Base-by-base conservation (phyloP, 768 basidiomycete species). In the Termitomyces sp. region DNA sequence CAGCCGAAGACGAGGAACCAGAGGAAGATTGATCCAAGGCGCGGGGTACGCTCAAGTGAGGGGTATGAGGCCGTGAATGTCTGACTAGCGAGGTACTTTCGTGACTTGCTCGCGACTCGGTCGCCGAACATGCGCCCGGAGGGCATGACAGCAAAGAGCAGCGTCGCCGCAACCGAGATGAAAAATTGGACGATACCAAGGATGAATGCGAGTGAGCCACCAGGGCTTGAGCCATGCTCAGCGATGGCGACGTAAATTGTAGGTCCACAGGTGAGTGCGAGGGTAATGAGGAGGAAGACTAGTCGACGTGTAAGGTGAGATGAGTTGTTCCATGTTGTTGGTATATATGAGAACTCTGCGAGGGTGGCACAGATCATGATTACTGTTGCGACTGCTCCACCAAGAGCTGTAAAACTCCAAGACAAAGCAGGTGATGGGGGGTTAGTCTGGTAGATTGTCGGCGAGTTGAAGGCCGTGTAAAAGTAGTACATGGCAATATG, bases 101-200 rank as follows among this genome's bases (percentile, higher is more conserved):
- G 79, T 14, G 87, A 88, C 74, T 96, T 98, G 50, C 96, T 90
- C 0, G 89, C 92, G 0, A 99, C 97, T 54, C 96, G 85, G 70
- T 99, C 97, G 32, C 97, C 97, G 67, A 99, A 99, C 94, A 98
- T 98, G 19, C 96, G 86, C 0, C 94, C 97, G 1, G 94, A 97
- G 0, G 97, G 97, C 73, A 99, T 84, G 67, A 92, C 79, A 25
- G 91, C 83, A 69, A 98, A 98, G 8, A 95, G 79, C 52, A 95
- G 74, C 1, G 92, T 92, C 8, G 89, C 91, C 53, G 85, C 73
- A 49, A 93, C 87, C 25, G 95, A 91, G 57, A 98, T 91, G 76
- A 86, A 93, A 76, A 98, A 98, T 65, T 99, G 96, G 8, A 96
- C 91, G 63, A 98, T 92, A 62, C 92, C 92, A 64, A 98, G 83